These are phyloP conservation scores for Mortierella sp. DNA, from an alignment of 371 early-diverging fungal genomes.

Conservation along the genomic window DNA sequence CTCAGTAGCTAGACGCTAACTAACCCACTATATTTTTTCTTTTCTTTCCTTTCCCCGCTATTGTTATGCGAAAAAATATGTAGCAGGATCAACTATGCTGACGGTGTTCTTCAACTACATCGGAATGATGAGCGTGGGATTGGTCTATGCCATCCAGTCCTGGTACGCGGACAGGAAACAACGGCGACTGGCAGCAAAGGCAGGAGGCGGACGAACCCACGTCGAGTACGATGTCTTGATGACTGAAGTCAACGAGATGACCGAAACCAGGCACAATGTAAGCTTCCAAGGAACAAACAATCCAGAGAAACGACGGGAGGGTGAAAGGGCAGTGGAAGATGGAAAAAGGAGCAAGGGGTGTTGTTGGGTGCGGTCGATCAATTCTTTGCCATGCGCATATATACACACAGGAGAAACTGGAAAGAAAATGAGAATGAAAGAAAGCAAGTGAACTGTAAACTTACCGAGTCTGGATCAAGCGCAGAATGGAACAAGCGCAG, in stretches of 20 bases:
- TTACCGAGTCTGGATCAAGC: not conserved
- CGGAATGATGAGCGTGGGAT: constrained; percentile 73
- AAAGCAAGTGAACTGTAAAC: constrained; percentile 1
- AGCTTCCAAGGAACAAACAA: constrained; percentile 1
- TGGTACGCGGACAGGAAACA: constrained; percentile 43
- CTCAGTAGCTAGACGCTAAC: not conserved
- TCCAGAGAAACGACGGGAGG: not conserved
- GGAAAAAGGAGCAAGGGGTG: not conserved
- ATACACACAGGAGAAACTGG: not conserved
- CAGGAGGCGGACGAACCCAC: constrained; percentile 13
- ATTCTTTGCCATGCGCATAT: not conserved
- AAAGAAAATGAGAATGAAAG: not conserved
- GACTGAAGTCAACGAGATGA: constrained; percentile 36
- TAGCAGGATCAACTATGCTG: constrained; percentile 69
- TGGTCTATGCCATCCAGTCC: constrained; percentile 63
- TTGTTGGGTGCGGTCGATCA: not conserved
- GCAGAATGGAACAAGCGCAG: not conserved
- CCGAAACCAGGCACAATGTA: constrained; percentile 28
- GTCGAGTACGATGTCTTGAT: constrained; percentile 49
- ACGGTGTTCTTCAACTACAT: constrained; percentile 69
- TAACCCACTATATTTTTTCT: no score
- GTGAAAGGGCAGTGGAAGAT: not conserved
- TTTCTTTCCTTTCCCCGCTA: not conserved
- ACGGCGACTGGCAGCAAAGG: constrained; percentile 24
- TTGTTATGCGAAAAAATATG: constrained; percentile 3